Evolutionary conservation across 305 asterid species (phyloP).

Genomic region (Solanum hybrid): DNA sequence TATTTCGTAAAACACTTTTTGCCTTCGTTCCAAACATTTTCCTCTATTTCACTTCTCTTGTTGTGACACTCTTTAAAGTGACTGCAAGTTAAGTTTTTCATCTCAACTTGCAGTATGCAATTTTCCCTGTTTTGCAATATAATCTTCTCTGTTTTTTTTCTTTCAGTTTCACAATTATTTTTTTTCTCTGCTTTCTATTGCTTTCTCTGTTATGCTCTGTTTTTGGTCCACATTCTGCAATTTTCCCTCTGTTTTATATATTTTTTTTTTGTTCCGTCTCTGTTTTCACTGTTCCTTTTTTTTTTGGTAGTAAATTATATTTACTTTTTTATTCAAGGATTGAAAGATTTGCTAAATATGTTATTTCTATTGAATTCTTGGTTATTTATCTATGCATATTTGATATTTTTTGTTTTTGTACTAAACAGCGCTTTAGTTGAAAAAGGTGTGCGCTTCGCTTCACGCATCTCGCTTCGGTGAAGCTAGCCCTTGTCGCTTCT

Average conservation of each 20-base stretch:
- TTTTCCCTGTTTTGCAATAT: background rate
- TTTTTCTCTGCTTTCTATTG: background rate
- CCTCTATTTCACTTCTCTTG: background rate
- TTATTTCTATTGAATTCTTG: background rate
- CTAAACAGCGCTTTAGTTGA: background rate
- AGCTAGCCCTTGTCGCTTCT: background rate
- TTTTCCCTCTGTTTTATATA: background rate
- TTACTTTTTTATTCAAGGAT: background rate
- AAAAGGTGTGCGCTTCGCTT: background rate
- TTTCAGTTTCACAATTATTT: background rate
- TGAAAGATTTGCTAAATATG: background rate
- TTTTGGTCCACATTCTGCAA: background rate
- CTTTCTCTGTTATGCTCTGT: background rate
- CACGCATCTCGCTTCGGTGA: background rate
- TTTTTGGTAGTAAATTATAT: background rate
- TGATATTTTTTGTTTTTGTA: background rate
- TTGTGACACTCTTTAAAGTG: background rate
- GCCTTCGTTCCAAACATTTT: background rate
- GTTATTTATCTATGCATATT: background rate
- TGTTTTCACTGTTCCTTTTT: background rate
- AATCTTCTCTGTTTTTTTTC: background rate
- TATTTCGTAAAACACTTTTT: background rate
- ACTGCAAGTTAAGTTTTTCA: background rate
- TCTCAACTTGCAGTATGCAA: background rate
- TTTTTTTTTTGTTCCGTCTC: background rate